Percentiles rank a stretch among this genome's conserved stretches.
Evolutionary conservation across 2,329 filamentous ascomycete genomes (phyloP).

Genomic region (Ceratocystis diversiconidia): DNA sequence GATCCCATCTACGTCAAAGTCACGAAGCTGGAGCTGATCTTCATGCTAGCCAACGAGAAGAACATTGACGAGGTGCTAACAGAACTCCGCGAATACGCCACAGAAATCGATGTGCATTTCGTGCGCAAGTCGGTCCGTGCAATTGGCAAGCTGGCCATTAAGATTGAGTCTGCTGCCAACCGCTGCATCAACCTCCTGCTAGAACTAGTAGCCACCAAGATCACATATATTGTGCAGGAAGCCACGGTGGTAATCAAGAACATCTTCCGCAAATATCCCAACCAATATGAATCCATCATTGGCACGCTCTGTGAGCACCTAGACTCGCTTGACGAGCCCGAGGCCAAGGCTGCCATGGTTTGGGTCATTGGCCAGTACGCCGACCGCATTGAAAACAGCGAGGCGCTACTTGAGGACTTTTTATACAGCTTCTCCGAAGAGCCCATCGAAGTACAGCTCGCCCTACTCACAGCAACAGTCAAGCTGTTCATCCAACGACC

Average conservation of each 20-base stretch:
- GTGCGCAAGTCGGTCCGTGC: conserved; percentile 94
- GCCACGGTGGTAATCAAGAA: conserved; percentile 97
- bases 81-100: conserved; percentile 89
- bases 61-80: conserved; percentile 94
- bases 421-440: conserved; percentile 88
- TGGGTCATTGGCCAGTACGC: conserved; percentile 99
- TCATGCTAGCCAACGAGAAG: conserved; percentile 90
- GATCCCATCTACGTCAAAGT: conserved; percentile 99
- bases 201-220: conserved; percentile 90
- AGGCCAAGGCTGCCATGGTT: conserved; percentile 96
- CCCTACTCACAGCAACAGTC: conserved; percentile 86
- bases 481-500: conserved; percentile 96
- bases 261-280: conserved; percentile 98
- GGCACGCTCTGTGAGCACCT: conserved; percentile 89
- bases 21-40: conserved; percentile 94
- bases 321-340: conserved; percentile 89
- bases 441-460: conserved; percentile 86
- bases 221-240: conserved; percentile 97
- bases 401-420: conserved; percentile 87
- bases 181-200: conserved; percentile 86
- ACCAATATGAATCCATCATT: conserved; percentile 97
- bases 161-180: conserved; percentile 86
- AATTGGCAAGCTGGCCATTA: conserved; percentile 95
- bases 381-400: conserved; percentile 91
- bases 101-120: conserved; percentile 97